A percentile compares a stretch with the other conserved stretches of the same genome.
These are phyloP conservation scores for Corylus americana DNA, from an alignment of 306 rosid genomes.

Conservation along the genomic window DNA sequence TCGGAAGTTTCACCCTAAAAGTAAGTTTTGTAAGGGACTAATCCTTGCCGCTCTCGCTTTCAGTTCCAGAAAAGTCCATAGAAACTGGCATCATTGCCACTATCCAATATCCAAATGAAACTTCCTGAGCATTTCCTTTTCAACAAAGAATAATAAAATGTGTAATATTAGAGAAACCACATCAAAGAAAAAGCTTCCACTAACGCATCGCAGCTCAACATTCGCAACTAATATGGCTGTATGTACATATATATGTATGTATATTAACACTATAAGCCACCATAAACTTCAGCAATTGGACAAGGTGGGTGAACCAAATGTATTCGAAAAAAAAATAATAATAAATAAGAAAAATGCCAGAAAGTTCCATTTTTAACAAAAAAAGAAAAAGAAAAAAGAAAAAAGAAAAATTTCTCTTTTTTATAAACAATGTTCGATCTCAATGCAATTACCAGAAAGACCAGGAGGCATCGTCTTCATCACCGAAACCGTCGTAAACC, in stretches of 20 bases:
- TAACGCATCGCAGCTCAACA: no score
- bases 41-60: neutral
- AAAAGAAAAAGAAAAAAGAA: neutral
- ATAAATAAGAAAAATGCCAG: neutral
- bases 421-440: neutral
- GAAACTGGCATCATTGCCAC: neutral
- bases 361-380: neutral
- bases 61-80: neutral
- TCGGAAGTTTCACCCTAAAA: neutral
- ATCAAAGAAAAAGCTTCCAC: neutral
- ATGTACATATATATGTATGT: no score
- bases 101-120: neutral
- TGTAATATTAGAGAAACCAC: neutral
- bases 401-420: neutral
- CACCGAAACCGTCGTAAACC: constrained; percentile 58
- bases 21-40: neutral
- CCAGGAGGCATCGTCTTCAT: constrained; percentile 36
- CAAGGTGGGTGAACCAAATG: neutral
- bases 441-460: constrained; percentile 38
- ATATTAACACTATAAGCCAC: no score
- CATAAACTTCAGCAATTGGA: no score
- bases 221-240: no score
- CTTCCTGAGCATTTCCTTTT: neutral
- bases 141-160: neutral
- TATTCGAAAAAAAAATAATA: neutral